Conservation (phyloP, 345 rosid species). For the Ceriops decandra region DNA sequence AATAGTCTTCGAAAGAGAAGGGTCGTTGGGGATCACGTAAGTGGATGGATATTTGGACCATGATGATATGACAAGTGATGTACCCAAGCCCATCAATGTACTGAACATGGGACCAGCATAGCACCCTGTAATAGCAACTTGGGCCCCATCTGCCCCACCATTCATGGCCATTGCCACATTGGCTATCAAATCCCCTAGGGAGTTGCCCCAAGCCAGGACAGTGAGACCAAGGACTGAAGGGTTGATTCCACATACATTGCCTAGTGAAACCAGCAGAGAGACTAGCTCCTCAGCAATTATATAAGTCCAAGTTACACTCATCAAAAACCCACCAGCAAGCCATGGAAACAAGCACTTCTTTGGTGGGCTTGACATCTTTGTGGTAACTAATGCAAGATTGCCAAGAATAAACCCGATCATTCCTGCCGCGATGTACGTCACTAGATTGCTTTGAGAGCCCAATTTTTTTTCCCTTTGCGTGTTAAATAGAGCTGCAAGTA, state of each 20-base stretch:
- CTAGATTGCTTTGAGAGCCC: conserved; percentile 35
- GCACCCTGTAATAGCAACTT: conserved; percentile 84
- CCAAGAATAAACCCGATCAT: conserved; percentile 58
- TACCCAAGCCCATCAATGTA: conserved; percentile 70
- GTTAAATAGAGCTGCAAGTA: conserved; percentile 54
- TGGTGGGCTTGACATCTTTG: conserved; percentile 61
- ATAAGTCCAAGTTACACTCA: conserved; percentile 92
- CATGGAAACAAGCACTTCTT: conserved; percentile 55
- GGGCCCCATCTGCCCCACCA: conserved; percentile 74
- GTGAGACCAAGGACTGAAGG: conserved; percentile 85
- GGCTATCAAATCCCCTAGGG: conserved; percentile 80
- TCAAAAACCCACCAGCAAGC: conserved; percentile 75
- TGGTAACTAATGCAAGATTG: conserved; percentile 50
- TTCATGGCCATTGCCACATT: conserved; percentile 71
- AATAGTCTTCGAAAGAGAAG: conserved; percentile 58
- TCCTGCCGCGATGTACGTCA: conserved; percentile 47
- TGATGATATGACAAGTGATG: conserved; percentile 56
- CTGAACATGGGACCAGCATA: conserved; percentile 92
- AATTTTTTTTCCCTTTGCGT: conserved; percentile 32
- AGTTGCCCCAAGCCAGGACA: conserved; percentile 95
- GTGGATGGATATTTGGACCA: conserved; percentile 55
- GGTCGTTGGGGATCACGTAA: conserved; percentile 54
- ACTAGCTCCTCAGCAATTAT: conserved; percentile 76
- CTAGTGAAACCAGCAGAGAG: conserved; percentile 62
- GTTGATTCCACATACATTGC: conserved; percentile 59